phyloP scores from a whole-genome alignment of 1,284 basidiomycete genomes.

The Apiotrichum laibachii region DNA sequence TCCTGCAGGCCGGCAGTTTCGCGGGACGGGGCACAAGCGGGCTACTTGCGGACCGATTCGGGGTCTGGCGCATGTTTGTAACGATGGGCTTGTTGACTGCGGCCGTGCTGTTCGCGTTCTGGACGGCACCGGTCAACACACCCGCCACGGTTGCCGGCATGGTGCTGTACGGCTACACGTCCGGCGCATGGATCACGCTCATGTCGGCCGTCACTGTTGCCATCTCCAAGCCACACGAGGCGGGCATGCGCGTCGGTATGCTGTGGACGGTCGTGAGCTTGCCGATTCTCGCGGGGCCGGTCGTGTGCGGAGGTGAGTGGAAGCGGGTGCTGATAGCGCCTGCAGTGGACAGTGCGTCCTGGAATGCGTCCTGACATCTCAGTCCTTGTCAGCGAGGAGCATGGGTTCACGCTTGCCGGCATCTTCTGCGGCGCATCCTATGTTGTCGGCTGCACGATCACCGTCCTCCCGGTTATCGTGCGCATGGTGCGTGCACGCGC shows the following conservation, averaged over 20 bases:
- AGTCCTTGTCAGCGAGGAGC: conserved; percentile 25
- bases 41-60: conserved; percentile 24
- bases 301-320: conserved; percentile 37
- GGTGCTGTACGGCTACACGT: conserved; percentile 35
- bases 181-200: conserved; percentile 44
- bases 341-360: too few species aligned
- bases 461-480: background rate
- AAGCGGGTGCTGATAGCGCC: too few species aligned
- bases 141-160: conserved; percentile 32
- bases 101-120: conserved; percentile 23
- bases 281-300: conserved; percentile 41
- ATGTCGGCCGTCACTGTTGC: conserved; percentile 40
- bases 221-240: conserved; percentile 39
- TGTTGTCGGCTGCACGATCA: conserved; percentile 29
- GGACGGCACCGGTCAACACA: conserved; percentile 25
- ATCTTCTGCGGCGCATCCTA: conserved; percentile 37
- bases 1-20: conserved; percentile 28
- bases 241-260: conserved; percentile 47
- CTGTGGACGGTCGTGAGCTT: conserved; percentile 37
- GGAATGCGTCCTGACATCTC: background rate
- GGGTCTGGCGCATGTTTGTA: conserved; percentile 26
- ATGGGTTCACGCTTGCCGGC: conserved; percentile 31
- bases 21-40: conserved; percentile 26
- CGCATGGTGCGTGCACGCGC: background rate
- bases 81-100: conserved; percentile 16